Evolutionary conservation across 805 yeast genomes (phyloP).

Genomic region (Candida sanyiensis): DNA sequence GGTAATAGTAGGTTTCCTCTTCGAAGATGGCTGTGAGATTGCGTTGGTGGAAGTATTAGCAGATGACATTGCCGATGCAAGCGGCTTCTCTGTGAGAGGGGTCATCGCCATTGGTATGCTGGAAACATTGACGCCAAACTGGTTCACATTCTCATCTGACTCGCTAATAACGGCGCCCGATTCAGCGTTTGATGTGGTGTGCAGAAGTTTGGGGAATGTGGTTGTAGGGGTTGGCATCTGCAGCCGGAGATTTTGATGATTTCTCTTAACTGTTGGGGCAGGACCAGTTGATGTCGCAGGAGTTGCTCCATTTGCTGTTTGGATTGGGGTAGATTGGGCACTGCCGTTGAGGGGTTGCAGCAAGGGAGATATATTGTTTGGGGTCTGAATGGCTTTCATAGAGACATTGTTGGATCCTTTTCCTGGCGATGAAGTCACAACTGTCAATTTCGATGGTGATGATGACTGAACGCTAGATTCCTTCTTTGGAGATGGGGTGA

Average conservation of each 20-base stretch:
- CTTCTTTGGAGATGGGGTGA: constrained; percentile 45
- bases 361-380: constrained; percentile 23
- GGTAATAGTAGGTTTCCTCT: constrained; percentile 11
- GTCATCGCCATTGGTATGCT: constrained; percentile 66
- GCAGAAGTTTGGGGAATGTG: constrained; percentile 23
- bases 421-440: constrained; percentile 28
- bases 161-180: constrained; percentile 4
- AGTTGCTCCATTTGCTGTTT: constrained; percentile 4
- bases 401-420: constrained; percentile 33
- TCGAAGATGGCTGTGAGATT: constrained; percentile 3
- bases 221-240: constrained; percentile 74
- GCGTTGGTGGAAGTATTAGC: neutral
- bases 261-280: constrained; percentile 27
- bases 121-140: constrained; percentile 57
- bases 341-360: constrained; percentile 29
- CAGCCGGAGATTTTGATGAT: constrained; percentile 52
- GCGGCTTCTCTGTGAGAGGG: constrained; percentile 60
- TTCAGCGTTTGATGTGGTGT: constrained; percentile 32
- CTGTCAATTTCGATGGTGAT: constrained; percentile 28
- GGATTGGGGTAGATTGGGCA: constrained; percentile 1
- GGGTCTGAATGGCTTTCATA: constrained; percentile 30
- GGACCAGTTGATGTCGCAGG: constrained; percentile 4
- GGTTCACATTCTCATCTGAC: constrained; percentile 47
- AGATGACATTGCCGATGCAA: constrained; percentile 5
- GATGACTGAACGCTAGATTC: constrained; percentile 13